Base-by-base conservation (phyloP, 139 green algal genomes). In the Closterium sp. region DNA sequence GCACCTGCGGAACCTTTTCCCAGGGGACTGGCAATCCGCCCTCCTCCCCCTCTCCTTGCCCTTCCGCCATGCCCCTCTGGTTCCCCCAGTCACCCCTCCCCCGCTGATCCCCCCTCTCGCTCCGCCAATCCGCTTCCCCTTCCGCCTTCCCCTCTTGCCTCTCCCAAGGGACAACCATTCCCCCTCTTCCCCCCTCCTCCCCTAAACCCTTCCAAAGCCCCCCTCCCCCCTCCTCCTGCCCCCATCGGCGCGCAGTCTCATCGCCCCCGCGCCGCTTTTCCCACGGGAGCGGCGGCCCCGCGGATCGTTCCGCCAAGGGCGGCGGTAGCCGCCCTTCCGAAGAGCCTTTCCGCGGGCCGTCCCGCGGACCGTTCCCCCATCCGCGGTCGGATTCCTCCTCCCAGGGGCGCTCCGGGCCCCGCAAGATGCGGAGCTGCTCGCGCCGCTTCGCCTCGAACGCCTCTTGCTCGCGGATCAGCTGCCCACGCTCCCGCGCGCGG, bases 381-480 rank as follows among this genome's bases (percentile, higher is more conserved):
- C 55, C 55, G 55, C 16, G 55, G 84, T 87, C 84, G 7, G 35
- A 34, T 1, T 34, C 30, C 2, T 85, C 87, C 88, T 87, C 88
- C 88, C 88, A 91, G 28, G 88, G 88, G 16, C 64, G 25, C 30
- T 91, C 88, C 28, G 64, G 55, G 23, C 88, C 88, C 31, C 30
- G 31, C 28, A 91, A 34, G 4, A 91, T 21, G 12, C 88, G 25
- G 28, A 87, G 28, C 34, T 88, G 55, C 55, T 87, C 64, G 28
- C 88, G 88, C 35, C 88, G 34, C 64, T 87, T 35, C 25, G 43
- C 88, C 31, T 91, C 88, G 35, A 91, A 91, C 34, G 25, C 88
- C 88, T 91, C 88, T 38, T 69, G 88, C 30, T 91, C 88, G 25
- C 88, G 33, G 28, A 88, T 87, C n/a, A 93, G 36, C 3, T 28